These are phyloP conservation scores for Trichoderma aggressivum DNA, from an alignment of 2,329 filamentous ascomycete genomes.

Conservation along the genomic window DNA sequence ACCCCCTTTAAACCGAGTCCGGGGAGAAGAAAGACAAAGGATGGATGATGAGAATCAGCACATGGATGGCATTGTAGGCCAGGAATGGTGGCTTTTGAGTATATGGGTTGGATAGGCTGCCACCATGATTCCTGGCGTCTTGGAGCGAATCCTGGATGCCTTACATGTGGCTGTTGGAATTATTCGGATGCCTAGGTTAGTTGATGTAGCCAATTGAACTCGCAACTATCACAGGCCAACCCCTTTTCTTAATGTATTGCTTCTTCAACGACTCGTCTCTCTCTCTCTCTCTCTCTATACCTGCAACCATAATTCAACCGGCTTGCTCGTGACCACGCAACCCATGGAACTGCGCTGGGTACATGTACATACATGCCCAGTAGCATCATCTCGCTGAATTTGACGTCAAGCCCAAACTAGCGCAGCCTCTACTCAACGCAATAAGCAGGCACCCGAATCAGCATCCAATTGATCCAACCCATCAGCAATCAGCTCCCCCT, in stretches of 20 bases:
- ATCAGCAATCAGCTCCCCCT: slow-evolving; percentile 1
- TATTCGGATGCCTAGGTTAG: not conserved
- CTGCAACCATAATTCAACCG: not conserved
- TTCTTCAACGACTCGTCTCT: no score
- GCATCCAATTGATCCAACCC: not conserved
- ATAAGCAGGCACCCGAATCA: slow-evolving; percentile 13
- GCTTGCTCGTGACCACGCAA: not conserved
- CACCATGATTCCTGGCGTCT: not conserved
- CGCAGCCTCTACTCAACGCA: not conserved
- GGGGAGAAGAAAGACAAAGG: not conserved
- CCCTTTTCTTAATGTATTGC: not conserved
- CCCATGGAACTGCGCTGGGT: not conserved
- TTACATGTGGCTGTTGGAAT: not conserved
- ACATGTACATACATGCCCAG: not conserved
- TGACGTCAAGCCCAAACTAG: not conserved
- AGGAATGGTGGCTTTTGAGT: not conserved
- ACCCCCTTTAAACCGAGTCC: slow-evolving; percentile 2
- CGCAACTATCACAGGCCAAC: not conserved
- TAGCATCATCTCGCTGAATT: not conserved
- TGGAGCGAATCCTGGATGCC: not conserved
- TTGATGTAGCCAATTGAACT: not conserved
- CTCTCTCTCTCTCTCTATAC: not conserved
- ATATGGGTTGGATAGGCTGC: not conserved
- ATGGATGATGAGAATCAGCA: not conserved
- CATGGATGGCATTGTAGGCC: not conserved